These are phyloP conservation scores for Salinomyces thailandicus DNA, from an alignment of 2,329 filamentous ascomycete genomes.

Conservation along the genomic window DNA sequence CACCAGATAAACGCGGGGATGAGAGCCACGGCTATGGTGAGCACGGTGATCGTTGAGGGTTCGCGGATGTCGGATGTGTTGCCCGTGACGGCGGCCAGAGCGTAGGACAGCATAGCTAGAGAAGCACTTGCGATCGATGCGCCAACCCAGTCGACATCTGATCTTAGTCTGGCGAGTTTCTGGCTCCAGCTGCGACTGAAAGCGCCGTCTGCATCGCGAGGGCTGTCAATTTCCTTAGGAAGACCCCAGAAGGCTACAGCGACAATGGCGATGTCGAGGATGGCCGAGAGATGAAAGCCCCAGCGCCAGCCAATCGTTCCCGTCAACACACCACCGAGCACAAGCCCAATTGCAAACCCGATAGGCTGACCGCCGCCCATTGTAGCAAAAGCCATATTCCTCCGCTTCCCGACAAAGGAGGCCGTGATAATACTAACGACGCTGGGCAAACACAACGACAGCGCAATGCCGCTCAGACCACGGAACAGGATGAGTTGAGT, in stretches of 20 bases:
- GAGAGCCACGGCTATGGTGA: slow-evolving; percentile 34
- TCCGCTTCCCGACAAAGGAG: slow-evolving; percentile 35
- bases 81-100: slow-evolving; percentile 32
- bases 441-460: slow-evolving; percentile 29
- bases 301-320: slow-evolving; percentile 42
- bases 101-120: slow-evolving; percentile 42
- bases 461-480: slow-evolving; percentile 11
- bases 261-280: slow-evolving; percentile 33
- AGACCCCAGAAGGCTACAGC: slow-evolving; percentile 29
- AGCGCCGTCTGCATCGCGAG: slow-evolving; percentile 4
- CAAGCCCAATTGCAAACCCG: slow-evolving; percentile 43
- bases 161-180: slow-evolving; percentile 19
- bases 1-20: slow-evolving; percentile 45
- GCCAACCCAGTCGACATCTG: slow-evolving; percentile 46
- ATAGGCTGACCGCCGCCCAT: slow-evolving; percentile 42
- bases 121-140: slow-evolving; percentile 37
- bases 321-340: slow-evolving; percentile 41
- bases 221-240: slow-evolving; percentile 21
- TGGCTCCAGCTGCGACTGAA: slow-evolving; percentile 16
- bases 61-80: slow-evolving; percentile 14
- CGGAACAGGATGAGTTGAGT: slow-evolving; percentile 19
- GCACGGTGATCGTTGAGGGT: slow-evolving; percentile 25
- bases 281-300: slow-evolving; percentile 41
- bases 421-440: slow-evolving; percentile 40
- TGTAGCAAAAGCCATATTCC: slow-evolving; percentile 43